Conservation (phyloP, 768 basidiomycete species). For the Tremella yokohamensis region DNA sequence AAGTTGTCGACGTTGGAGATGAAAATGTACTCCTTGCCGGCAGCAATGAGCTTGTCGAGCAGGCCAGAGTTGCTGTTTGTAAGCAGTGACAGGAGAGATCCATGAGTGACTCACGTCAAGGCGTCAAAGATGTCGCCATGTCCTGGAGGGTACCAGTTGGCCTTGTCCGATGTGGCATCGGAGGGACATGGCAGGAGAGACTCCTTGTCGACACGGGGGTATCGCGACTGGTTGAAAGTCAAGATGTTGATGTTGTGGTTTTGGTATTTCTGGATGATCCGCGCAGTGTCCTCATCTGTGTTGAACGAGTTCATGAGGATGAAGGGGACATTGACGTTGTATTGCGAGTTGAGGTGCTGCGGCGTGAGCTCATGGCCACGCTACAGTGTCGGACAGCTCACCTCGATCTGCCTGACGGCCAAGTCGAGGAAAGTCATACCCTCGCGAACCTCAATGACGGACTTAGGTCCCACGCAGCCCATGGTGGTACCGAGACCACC, state of each 20-base stretch:
- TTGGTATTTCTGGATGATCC: conserved; percentile 92
- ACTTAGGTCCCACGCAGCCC: conserved; percentile 68
- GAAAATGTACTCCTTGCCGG: conserved; percentile 95
- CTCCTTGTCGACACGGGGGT: conserved; percentile 88
- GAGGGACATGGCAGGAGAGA: conserved; percentile 78
- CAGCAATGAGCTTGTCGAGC: conserved; percentile 78
- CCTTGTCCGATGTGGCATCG: conserved; percentile 75
- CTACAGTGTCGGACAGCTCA: conserved; percentile 30
- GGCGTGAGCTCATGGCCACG: conserved; percentile 3
- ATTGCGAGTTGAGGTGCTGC: conserved; percentile 76
- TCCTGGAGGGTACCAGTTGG: conserved; percentile 93
- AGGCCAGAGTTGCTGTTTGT: conserved; percentile 70
- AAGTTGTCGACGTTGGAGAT: conserved; percentile 97
- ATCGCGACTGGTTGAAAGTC: conserved; percentile 85
- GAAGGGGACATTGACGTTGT: conserved; percentile 86
- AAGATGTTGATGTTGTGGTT: conserved; percentile 92
- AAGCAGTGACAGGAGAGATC: not conserved
- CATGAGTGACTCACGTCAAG: conserved; percentile 53
- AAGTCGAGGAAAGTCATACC: conserved; percentile 97
- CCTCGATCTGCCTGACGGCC: conserved; percentile 86
- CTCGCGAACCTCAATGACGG: conserved; percentile 90
- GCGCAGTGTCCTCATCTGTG: conserved; percentile 91
- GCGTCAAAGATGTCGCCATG: conserved; percentile 97
- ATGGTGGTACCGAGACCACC: conserved; percentile 84
- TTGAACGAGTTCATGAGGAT: conserved; percentile 99